Percentiles rank a stretch among this genome's conserved stretches.
Conservation (phyloP, 2,329 filamentous ascomycete species). For the Penicillium sp. region DNA sequence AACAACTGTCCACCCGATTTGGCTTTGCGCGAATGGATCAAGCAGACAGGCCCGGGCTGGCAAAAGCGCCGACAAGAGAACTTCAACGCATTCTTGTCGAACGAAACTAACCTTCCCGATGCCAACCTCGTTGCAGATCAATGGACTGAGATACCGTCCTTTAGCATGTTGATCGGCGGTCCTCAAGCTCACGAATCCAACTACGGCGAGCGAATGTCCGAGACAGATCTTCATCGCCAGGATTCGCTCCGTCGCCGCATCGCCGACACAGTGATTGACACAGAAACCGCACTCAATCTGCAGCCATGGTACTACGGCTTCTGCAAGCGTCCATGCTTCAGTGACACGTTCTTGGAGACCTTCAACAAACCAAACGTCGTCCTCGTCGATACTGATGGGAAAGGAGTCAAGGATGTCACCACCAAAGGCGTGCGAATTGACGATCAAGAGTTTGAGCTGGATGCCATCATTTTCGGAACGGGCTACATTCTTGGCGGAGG, state of each 20-base stretch:
- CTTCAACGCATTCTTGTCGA: conserved; percentile 27
- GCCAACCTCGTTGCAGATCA: conserved; percentile 29
- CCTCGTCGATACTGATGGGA: conserved; percentile 61
- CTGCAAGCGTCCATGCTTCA: conserved; percentile 67
- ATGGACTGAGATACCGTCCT: conserved; percentile 25
- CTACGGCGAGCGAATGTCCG: conserved; percentile 25
- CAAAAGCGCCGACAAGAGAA: conserved; percentile 31
- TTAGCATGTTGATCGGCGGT: conserved; percentile 15
- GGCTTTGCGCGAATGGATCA: conserved; percentile 3
- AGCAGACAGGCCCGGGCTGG: conserved; percentile 18
- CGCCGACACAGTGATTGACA: conserved; percentile 56
- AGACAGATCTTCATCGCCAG: conserved; percentile 45
- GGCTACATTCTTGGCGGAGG: conserved; percentile 43
- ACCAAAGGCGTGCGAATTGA: conserved; percentile 49
- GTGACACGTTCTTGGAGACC: conserved; percentile 54
- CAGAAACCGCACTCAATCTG: conserved; percentile 53
- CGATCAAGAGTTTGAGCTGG: conserved; percentile 49
- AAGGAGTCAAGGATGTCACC: conserved; percentile 53
- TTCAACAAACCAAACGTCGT: conserved; percentile 64
- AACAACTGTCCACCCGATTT: conserved; percentile 28
- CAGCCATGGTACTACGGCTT: conserved; percentile 63
- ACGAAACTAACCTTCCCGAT: conserved; percentile 5
- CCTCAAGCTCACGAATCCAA: conserved; percentile 20
- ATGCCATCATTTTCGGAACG: conserved; percentile 51
- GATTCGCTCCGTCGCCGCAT: conserved; percentile 52